Evolutionary conservation across 768 basidiomycete species (phyloP).

Genomic region (Podaxis sp.): DNA sequence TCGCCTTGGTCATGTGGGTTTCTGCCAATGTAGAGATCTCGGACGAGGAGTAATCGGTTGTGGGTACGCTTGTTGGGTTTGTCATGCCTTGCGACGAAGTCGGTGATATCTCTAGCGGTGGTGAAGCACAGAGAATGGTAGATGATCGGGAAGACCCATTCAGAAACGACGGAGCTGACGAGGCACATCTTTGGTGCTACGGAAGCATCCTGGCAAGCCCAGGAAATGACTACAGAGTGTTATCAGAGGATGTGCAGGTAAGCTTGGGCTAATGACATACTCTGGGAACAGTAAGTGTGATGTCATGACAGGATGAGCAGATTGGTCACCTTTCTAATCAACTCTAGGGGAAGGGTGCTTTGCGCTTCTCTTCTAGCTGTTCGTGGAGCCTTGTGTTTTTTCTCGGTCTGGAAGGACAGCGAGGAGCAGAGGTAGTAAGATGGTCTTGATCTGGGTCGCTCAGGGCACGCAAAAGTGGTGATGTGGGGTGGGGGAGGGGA

Average conservation of each 20-base stretch:
- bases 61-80: constrained; percentile 19
- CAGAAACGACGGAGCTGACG: constrained; percentile 10
- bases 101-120: constrained; percentile 13
- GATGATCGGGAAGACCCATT: constrained; percentile 21
- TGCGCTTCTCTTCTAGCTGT: background rate
- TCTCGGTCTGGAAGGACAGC: background rate
- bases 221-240: constrained; percentile 18
- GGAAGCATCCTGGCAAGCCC: constrained; percentile 16
- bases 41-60: constrained; percentile 23
- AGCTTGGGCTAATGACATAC: background rate
- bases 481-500: background rate
- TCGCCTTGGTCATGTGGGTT: constrained; percentile 19
- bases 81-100: constrained; percentile 23
- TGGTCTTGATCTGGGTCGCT: background rate
- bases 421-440: background rate
- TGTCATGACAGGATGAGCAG: background rate
- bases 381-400: background rate
- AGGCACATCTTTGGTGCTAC: constrained; percentile 4
- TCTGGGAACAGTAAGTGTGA: background rate
- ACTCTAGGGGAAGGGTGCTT: background rate
- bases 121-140: constrained; percentile 22
- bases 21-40: constrained; percentile 33
- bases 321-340: background rate
- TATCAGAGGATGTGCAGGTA: background rate
- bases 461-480: background rate